Conservation (phyloP, 768 basidiomycete genomes). For the Gymnopilus junonius region DNA sequence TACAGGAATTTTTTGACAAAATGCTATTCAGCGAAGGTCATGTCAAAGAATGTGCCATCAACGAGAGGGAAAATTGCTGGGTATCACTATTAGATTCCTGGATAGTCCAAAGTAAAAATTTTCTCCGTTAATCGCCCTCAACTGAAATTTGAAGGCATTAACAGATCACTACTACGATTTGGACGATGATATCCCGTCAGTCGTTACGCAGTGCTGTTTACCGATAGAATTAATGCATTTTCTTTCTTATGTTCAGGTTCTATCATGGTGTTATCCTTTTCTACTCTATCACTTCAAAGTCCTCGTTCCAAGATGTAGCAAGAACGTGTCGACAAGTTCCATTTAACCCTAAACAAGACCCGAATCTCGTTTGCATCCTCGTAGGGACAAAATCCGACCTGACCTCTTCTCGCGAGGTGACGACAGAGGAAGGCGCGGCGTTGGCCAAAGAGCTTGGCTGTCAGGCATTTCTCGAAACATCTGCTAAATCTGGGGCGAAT, state of each 20-base stretch:
- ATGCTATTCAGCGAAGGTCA: slow-evolving; percentile 20
- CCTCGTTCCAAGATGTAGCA: slow-evolving; percentile 29
- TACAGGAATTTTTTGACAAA: slow-evolving; percentile 20
- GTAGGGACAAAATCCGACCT: slow-evolving; percentile 34
- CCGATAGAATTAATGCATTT: not conserved
- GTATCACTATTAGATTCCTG: slow-evolving; percentile 25
- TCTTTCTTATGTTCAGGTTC: slow-evolving; percentile 12
- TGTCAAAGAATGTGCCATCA: slow-evolving; percentile 16
- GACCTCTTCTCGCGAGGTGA: slow-evolving; percentile 23
- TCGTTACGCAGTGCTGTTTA: not conserved
- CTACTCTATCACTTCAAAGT: slow-evolving; percentile 27
- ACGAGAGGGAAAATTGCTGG: slow-evolving; percentile 11
- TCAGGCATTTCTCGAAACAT: slow-evolving; percentile 30
- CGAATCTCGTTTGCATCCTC: slow-evolving; percentile 23
- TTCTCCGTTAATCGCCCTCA: not conserved
- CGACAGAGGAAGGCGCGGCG: slow-evolving; percentile 25
- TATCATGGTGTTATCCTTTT: slow-evolving; percentile 27
- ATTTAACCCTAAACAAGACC: slow-evolving; percentile 19
- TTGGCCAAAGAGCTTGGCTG: slow-evolving; percentile 31
- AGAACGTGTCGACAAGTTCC: slow-evolving; percentile 28
- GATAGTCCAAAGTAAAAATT: slow-evolving; percentile 25
- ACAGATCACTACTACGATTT: slow-evolving; percentile 12
- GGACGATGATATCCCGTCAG: slow-evolving; percentile 25
- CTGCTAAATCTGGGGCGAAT: slow-evolving; percentile 31
- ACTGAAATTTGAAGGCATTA: not conserved